Evolutionary conservation across 2,329 filamentous ascomycete genomes (phyloP).

Genomic region (Aspergillus sp.): DNA sequence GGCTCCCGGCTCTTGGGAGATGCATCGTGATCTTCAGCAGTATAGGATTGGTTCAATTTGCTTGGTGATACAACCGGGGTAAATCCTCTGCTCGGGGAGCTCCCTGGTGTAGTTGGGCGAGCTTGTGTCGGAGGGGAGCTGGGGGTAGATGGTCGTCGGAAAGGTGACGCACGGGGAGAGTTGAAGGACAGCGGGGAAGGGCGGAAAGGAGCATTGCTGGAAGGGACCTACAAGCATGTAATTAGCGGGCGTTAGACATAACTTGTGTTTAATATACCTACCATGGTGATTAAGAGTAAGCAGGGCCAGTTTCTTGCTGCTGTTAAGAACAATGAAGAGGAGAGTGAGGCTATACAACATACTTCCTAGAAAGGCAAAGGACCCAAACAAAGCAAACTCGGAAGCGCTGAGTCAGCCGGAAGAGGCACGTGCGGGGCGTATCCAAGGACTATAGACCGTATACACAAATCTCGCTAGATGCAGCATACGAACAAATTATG

Average conservation of each 20-base stretch:
- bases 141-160: constrained; percentile 65
- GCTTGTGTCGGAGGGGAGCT: constrained; percentile 60
- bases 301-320: neutral
- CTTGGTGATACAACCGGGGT: constrained; percentile 48
- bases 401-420: constrained; percentile 25
- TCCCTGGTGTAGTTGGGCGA: constrained; percentile 49
- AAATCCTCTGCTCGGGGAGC: constrained; percentile 41
- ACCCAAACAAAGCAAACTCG: constrained; percentile 22
- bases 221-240: constrained; percentile 32
- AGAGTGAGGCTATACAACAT: constrained; percentile 5
- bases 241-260: neutral
- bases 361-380: constrained; percentile 14
- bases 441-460: neutral
- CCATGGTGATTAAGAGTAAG: constrained; percentile 18
- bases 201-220: constrained; percentile 62
- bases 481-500: neutral
- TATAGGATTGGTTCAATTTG: constrained; percentile 49
- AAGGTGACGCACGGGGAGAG: constrained; percentile 68
- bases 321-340: neutral
- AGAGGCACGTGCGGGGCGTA: constrained; percentile 17
- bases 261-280: constrained; percentile 1
- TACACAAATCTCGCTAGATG: neutral
- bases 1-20: constrained; percentile 29
- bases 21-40: constrained; percentile 42
- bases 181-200: constrained; percentile 71